A percentile compares a stretch with the other conserved stretches of the same genome.
Evolutionary conservation across 139 green algal genomes (phyloP).

Genomic region (Coelastrella sp.): DNA sequence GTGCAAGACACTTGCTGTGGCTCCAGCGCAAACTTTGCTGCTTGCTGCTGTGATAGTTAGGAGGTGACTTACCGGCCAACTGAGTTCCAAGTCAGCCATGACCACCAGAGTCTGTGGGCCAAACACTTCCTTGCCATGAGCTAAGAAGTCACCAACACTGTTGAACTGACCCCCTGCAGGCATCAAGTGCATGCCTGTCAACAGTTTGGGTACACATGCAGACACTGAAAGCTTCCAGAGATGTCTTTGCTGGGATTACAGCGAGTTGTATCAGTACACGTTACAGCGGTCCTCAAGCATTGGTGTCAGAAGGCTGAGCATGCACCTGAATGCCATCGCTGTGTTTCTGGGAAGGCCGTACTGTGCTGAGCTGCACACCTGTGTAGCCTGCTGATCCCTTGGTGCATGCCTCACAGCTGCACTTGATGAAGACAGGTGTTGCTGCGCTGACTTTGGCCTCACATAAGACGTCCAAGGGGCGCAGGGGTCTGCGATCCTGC

Average conservation of each 20-base stretch:
- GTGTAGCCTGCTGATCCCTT: slow-evolving; percentile 2
- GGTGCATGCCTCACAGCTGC: slow-evolving; percentile 34
- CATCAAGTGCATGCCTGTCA: background rate
- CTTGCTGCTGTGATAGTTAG: background rate
- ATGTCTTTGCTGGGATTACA: too few species aligned
- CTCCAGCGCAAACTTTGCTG: too few species aligned
- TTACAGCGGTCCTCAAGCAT: too few species aligned
- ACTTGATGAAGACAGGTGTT: slow-evolving; percentile 19
- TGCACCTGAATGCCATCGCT: too few species aligned
- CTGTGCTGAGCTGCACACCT: background rate
- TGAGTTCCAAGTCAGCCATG: slow-evolving; percentile 1
- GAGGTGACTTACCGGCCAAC: slow-evolving; percentile 26
- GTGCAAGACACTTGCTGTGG: background rate
- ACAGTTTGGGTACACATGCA: background rate
- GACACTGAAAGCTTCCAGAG: background rate
- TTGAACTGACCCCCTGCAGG: slow-evolving; percentile 11
- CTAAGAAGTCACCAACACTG: slow-evolving; percentile 18
- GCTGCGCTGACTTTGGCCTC: slow-evolving; percentile 39
- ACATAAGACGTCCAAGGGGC: slow-evolving; percentile 28
- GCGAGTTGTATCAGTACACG: too few species aligned
- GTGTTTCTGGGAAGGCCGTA: background rate
- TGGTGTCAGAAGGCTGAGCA: too few species aligned
- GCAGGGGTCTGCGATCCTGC: slow-evolving; percentile 4
- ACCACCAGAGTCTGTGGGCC: slow-evolving; percentile 11
- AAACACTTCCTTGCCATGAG: slow-evolving; percentile 4